Conservation (phyloP, 306 rosid genomes). For the Amphicarpaea edgeworthii region DNA sequence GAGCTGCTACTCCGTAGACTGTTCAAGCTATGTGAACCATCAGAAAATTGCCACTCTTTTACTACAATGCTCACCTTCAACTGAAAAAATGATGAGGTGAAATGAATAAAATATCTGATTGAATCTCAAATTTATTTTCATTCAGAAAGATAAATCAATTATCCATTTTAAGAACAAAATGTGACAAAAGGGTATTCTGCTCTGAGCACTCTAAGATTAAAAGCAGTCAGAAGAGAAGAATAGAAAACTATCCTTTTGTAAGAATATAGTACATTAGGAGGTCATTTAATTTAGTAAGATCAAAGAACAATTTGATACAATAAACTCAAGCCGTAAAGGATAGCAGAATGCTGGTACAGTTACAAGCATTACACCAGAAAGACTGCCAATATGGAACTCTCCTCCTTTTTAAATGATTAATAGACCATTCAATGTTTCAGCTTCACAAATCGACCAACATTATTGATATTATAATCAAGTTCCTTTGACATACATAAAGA, state of each 20-base stretch:
- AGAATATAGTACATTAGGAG: conserved; percentile 22
- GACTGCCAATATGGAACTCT: conserved; percentile 23
- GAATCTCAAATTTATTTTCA: conserved; percentile 10
- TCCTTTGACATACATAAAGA: conserved; percentile 20
- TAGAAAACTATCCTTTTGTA: conserved; percentile 1
- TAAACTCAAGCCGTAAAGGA: conserved; percentile 22
- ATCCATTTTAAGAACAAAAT: conserved; percentile 33
- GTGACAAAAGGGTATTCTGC: conserved; percentile 1
- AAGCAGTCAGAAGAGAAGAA: conserved; percentile 27
- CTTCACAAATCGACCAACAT: conserved; percentile 17
- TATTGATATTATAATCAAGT: background rate
- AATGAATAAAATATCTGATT: conserved; percentile 30
- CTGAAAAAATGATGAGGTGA: conserved; percentile 53
- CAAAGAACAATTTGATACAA: conserved; percentile 8
- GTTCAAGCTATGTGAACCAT: conserved; percentile 78
- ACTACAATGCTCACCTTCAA: conserved; percentile 78
- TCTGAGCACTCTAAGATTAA: background rate
- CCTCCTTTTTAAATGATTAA: conserved; percentile 11
- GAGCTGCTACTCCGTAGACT: conserved; percentile 47
- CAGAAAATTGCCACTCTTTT: conserved; percentile 95
- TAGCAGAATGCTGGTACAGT: background rate
- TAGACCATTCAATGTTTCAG: conserved; percentile 9
- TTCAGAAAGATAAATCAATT: conserved; percentile 27
- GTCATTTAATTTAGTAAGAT: conserved; percentile 5
- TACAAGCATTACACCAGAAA: conserved; percentile 13